phyloP scores from a whole-genome alignment of 2,329 filamentous ascomycete genomes.

The Allantophomopsis cytisporea region DNA sequence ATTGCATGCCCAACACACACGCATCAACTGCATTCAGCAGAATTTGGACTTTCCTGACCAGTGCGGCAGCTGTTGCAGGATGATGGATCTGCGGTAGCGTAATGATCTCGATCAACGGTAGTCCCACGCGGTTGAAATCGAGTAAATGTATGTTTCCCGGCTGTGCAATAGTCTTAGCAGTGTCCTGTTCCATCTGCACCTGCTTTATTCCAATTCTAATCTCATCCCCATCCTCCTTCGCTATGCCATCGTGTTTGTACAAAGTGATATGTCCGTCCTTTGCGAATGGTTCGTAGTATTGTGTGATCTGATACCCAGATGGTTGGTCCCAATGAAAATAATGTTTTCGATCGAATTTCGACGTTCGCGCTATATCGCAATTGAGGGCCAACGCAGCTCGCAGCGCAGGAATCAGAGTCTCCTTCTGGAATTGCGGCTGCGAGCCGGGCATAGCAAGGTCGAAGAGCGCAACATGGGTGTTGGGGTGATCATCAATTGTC shows the following conservation, averaged over 20 bases:
- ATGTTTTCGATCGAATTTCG: constrained; percentile 89
- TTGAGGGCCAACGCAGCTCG: constrained; percentile 75
- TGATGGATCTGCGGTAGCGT: constrained; percentile 80
- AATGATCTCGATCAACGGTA: constrained; percentile 90
- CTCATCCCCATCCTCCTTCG: constrained; percentile 54
- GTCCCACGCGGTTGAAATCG: constrained; percentile 87
- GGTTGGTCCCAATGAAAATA: constrained; percentile 99
- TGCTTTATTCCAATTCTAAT: constrained; percentile 77
- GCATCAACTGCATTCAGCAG: constrained; percentile 70
- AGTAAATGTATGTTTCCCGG: constrained; percentile 62
- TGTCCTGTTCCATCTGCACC: constrained; percentile 95
- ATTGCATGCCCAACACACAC: constrained; percentile 85
- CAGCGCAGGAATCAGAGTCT: constrained; percentile 76
- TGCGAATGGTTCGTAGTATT: constrained; percentile 71
- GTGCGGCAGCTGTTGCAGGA: constrained; percentile 73
- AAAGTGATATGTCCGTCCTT: constrained; percentile 61
- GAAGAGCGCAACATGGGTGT: constrained; percentile 79
- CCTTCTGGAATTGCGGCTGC: constrained; percentile 74
- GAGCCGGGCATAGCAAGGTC: constrained; percentile 82
- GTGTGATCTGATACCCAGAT: constrained; percentile 91
- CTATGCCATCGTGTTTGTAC: constrained; percentile 64
- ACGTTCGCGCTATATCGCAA: constrained; percentile 64
- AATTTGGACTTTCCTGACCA: constrained; percentile 78
- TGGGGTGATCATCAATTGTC: constrained; percentile 55
- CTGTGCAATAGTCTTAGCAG: constrained; percentile 80